A percentile compares a stretch with the other conserved stretches of the same genome.
These are phyloP conservation scores for Adansonia gregorii DNA, from an alignment of 441 rosid species.

Conservation along the genomic window DNA sequence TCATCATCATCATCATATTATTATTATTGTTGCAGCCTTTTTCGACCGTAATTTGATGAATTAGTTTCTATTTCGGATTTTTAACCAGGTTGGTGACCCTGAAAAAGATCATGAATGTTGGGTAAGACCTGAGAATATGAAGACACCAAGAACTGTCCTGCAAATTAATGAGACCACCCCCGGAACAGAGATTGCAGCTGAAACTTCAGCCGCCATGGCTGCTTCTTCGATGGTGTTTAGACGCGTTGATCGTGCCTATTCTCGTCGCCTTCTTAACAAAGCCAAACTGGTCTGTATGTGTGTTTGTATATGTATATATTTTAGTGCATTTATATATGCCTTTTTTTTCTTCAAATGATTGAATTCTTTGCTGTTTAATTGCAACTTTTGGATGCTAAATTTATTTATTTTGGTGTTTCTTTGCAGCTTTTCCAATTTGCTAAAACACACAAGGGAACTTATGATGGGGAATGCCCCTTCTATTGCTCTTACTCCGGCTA, in stretches of 20 bases:
- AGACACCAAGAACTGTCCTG: constrained; percentile 70
- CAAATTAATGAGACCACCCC: constrained; percentile 52
- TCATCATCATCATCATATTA: no score
- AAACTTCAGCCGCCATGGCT: constrained; percentile 82
- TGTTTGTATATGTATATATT: background rate
- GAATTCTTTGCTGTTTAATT: background rate
- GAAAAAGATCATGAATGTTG: constrained; percentile 77
- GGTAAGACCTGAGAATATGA: constrained; percentile 82
- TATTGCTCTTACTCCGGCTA: constrained; percentile 93
- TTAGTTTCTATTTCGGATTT: background rate
- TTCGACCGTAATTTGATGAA: background rate
- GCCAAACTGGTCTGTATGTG: constrained; percentile 61
- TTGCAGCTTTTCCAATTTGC: constrained; percentile 75
- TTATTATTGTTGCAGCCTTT: background rate
- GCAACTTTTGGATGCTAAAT: background rate
- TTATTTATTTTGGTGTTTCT: background rate
- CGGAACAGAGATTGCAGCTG: constrained; percentile 87
- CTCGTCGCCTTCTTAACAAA: constrained; percentile 77
- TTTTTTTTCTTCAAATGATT: background rate
- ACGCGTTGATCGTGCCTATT: constrained; percentile 44
- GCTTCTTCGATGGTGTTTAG: constrained; percentile 79
- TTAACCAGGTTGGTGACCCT: constrained; percentile 77
- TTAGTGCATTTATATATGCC: background rate
- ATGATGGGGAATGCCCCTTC: constrained; percentile 94
- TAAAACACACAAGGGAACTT: constrained; percentile 68